Conservation (phyloP, 2,329 filamentous ascomycete genomes). For the Aspergillus sojae region DNA sequence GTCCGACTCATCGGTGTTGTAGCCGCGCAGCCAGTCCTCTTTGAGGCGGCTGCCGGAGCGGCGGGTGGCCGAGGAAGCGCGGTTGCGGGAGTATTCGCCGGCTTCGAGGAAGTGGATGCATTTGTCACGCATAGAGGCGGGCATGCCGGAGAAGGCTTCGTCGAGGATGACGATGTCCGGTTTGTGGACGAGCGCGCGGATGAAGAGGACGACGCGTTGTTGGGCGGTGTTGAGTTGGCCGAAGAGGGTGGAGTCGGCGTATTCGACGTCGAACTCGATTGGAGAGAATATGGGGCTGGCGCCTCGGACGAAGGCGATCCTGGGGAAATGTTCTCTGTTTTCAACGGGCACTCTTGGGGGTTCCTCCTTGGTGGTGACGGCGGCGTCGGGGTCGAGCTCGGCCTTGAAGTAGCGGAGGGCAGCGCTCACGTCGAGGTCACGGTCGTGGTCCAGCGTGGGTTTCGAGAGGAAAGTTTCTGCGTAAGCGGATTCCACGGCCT, state of each 20-base stretch:
- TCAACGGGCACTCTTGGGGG: constrained; percentile 10
- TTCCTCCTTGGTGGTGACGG: constrained; percentile 17
- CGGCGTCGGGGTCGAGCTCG: constrained; percentile 67
- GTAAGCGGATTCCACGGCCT: constrained; percentile 83
- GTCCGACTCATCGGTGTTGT: constrained; percentile 8
- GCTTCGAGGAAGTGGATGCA: constrained; percentile 77
- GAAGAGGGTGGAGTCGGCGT: constrained; percentile 78
- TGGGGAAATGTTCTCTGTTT: constrained; percentile 22
- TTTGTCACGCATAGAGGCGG: constrained; percentile 78
- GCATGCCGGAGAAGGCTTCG: constrained; percentile 86
- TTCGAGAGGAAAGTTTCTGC: constrained; percentile 79
- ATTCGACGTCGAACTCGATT: constrained; percentile 49
- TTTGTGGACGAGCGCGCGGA: constrained; percentile 77
- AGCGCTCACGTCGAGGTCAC: constrained; percentile 65
- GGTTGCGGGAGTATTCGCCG: constrained; percentile 57
- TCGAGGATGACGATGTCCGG: constrained; percentile 83
- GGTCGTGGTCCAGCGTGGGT: constrained; percentile 64
- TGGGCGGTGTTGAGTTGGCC: constrained; percentile 55
- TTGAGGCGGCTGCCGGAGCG: constrained; percentile 6
- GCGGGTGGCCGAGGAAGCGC: constrained; percentile 23
- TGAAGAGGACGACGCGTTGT: constrained; percentile 82
- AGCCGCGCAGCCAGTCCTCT: constrained; percentile 18
- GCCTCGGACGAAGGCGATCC: constrained; percentile 10
- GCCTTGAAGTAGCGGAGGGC: constrained; percentile 74
- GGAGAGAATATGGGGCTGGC: constrained; percentile 11